These are phyloP conservation scores for Ganoderma leucocontextum DNA, from an alignment of 1,284 basidiomycete genomes.

Conservation along the genomic window DNA sequence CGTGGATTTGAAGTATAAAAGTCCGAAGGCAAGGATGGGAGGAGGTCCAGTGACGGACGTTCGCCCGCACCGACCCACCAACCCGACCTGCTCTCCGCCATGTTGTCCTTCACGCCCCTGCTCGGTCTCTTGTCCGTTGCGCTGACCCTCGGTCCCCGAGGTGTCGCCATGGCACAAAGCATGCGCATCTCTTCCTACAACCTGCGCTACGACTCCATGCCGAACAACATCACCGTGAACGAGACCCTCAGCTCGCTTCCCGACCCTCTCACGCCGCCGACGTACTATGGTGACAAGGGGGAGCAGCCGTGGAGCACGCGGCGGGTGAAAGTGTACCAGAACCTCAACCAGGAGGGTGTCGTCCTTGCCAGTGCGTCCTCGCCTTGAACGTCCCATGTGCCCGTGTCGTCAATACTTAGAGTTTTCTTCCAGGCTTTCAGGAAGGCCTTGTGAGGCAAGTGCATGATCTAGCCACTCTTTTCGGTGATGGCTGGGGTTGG, in stretches of 20 bases:
- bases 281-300: conserved; percentile 42
- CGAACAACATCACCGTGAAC: conserved; percentile 57
- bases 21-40: not conserved
- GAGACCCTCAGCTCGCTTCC: conserved; percentile 52
- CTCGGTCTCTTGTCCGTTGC: conserved; percentile 52
- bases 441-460: conserved; percentile 69
- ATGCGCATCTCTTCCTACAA: conserved; percentile 61
- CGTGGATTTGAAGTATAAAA: not conserved
- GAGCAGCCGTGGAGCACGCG: conserved; percentile 64
- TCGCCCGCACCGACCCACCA: too few species aligned
- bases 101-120: conserved; percentile 55
- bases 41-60: not conserved
- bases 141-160: conserved; percentile 18
- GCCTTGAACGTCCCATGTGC: too few species aligned
- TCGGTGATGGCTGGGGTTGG: conserved; percentile 63
- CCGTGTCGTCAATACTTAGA: not conserved
- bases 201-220: conserved; percentile 61
- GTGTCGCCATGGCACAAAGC: conserved; percentile 13
- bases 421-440: conserved; percentile 54
- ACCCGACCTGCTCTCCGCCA: not conserved
- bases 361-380: conserved; percentile 46
- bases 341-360: conserved; percentile 49
- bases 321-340: conserved; percentile 54
- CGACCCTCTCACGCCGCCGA: conserved; percentile 50
- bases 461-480: conserved; percentile 61